phyloP scores from a whole-genome alignment of 169 alveolate genomes.

The Plasmodium malariae region DNA sequence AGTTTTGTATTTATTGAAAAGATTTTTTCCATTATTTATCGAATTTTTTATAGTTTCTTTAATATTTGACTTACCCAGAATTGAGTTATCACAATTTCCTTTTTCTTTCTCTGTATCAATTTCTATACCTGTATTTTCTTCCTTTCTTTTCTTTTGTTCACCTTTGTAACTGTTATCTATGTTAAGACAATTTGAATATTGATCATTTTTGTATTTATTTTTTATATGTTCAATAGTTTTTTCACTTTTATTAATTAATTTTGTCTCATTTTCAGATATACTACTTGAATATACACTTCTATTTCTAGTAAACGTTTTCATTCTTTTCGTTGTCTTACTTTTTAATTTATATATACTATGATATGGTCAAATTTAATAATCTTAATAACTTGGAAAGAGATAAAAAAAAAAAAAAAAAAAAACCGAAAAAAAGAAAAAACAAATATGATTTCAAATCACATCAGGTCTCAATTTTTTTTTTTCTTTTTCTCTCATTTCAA shows the following conservation, averaged over 20 bases:
- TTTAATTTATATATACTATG: constrained; percentile 15
- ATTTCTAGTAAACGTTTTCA: constrained; percentile 45
- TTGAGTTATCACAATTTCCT: constrained; percentile 13
- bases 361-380: constrained; percentile 2
- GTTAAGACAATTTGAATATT: constrained; percentile 39
- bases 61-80: constrained; percentile 20
- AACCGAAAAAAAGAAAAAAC: constrained; percentile 7
- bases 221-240: constrained; percentile 42
- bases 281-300: constrained; percentile 40
- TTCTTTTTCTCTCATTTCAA: background rate
- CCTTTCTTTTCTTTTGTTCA: constrained; percentile 4
- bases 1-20: constrained; percentile 13
- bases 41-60: constrained; percentile 27
- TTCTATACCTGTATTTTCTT: constrained; percentile 19
- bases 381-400: constrained; percentile 10
- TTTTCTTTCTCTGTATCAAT: constrained; percentile 11
- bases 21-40: constrained; percentile 24
- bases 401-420: constrained; percentile 20
- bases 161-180: constrained; percentile 39
- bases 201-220: constrained; percentile 52
- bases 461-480: background rate
- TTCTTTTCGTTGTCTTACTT: constrained; percentile 67
- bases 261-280: constrained; percentile 50
- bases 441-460: background rate
- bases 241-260: constrained; percentile 24